Evolutionary conservation across 495 filamentous ascomycete species (phyloP), one percentile per base, ranked within the genome.

Genomic region (Hyaloscypha hepaticicola): DNA sequence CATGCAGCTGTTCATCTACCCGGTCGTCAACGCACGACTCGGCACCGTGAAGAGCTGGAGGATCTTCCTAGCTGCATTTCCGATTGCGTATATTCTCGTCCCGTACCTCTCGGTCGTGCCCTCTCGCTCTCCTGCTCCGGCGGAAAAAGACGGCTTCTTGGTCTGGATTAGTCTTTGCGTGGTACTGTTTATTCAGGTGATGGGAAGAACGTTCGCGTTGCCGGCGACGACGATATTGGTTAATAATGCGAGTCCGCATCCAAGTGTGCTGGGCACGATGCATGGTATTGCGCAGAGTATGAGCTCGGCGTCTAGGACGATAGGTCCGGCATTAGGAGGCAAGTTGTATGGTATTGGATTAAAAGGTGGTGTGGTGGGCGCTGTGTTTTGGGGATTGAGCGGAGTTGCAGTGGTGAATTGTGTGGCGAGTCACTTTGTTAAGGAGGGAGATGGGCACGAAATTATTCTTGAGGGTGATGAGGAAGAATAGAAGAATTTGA

Each of bases 171-270:
- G 83, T 29, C 89, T 96, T 55, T 82, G 85, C 16, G 73, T 79
- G 24, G 85, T 93, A 11, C 78, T 94, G 0, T 82, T 86, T 70
- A 75, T 93, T 28, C 90, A 94, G 66, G 91, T 93, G 57, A 77
- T 85, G 1, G 91, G 87, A 0, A 83, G 91, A 16, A 95, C 91
- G 0, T 93, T 96, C 75, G 89, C 89, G 3, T 80, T 96, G 0
- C 91, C 91, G 0, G 86, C 85, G 8, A 86, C 87, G 25, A 87
- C 87, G 2, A 94, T 96, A 61, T 77, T 96, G 9, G 79, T 93
- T 26, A 95, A 93, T 68, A 95, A 96, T 73, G 88, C 87, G 74
- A 88, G 86, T 33, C 90, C 91, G 1, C 90, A 93, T 70, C 91
- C 91, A 0, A 86, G 83, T 31, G 90, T 94, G 7, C 79, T 96